Base-by-base conservation (phyloP, 768 basidiomycete species). In the Kondoa malvinella region DNA sequence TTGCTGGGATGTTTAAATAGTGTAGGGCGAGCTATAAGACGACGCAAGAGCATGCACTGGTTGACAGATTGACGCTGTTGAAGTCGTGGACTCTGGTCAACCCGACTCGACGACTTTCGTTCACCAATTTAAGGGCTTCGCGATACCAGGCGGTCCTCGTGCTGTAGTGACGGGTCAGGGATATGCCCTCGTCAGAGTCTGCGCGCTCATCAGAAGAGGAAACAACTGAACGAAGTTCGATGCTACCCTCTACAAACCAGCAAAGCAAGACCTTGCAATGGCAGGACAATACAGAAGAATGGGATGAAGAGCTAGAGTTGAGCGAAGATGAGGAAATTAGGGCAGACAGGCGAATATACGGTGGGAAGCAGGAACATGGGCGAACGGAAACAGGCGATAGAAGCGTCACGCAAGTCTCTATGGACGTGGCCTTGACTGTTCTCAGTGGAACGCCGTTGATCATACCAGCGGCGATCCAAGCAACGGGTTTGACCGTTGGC, bases 401-500 rank as follows among this genome's bases (percentile, higher is more conserved):
- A 8, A 8, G 12, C 8, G 40, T 50, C 40, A 8, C 21, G 8
- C 40, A 50, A 50, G 40, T 50, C 40, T 50, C 40, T 8, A 8
- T 8, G 21, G 40, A 50, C 21, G 40, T 50, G 40, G 40, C 40
- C 21, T 50, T 50, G 40, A 50, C 40, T 8, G 8, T 8, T 50
- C 8, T 50, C 12, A 50, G 40, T 50, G 40, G 40, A 21, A 50
- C 40, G 40, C 57, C 59, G 17, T 58, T 69, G 3, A 56, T 69
- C 4, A 56, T 69, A 4, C 69, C 69, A 12, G 60, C 63, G 50
- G 69, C 69, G 29, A 63, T 61, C 58, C 30, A 32, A 25, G 29
- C 61, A 32, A 67, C 66, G 16, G 66, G 66, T 3, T 57, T 67
- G n/a, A 21, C 59, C 25, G 15, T 67, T 25, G 73, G 71, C 1